Evolutionary conservation across 2,329 filamentous ascomycete genomes (phyloP).

Genomic region (Camillea tinctor): DNA sequence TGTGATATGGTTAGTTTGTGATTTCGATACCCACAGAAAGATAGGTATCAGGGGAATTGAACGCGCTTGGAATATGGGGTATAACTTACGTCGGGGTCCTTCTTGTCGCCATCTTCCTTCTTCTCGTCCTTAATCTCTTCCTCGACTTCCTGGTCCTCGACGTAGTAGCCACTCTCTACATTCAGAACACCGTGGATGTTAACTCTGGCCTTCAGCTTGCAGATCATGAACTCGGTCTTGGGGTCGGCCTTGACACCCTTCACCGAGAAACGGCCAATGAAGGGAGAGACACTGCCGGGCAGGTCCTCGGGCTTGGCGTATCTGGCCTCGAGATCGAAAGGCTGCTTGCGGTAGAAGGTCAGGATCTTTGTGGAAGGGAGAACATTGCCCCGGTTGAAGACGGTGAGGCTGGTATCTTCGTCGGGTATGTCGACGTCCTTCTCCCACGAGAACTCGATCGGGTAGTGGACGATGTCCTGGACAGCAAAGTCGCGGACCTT

Average conservation of each 20-base stretch:
- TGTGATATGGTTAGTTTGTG: conserved; percentile 35
- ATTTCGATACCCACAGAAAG: not conserved
- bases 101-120: conserved; percentile 51
- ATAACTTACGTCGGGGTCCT: conserved; percentile 71
- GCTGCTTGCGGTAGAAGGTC: conserved; percentile 97
- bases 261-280: conserved; percentile 96
- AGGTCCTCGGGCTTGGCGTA: conserved; percentile 85
- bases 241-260: conserved; percentile 94
- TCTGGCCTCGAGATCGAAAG: conserved; percentile 92
- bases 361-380: conserved; percentile 99
- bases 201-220: conserved; percentile 96
- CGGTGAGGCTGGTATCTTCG: conserved; percentile 93
- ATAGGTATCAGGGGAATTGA: not conserved
- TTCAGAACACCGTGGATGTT: conserved; percentile 97
- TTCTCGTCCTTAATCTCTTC: conserved; percentile 80
- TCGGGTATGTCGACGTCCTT: conserved; percentile 97
- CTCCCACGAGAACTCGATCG: conserved; percentile 98
- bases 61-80: not conserved
- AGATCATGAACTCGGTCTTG: conserved; percentile 98
- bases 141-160: conserved; percentile 96
- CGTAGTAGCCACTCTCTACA: conserved; percentile 95
- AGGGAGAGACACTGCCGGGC: conserved; percentile 86
- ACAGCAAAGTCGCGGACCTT: conserved; percentile 97
- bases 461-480: conserved; percentile 96
- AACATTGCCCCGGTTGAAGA: conserved; percentile 96